Evolutionary conservation across 768 basidiomycete genomes (phyloP), one percentile per base, ranked within the genome.

Genomic region (Tulasnella sp.): DNA sequence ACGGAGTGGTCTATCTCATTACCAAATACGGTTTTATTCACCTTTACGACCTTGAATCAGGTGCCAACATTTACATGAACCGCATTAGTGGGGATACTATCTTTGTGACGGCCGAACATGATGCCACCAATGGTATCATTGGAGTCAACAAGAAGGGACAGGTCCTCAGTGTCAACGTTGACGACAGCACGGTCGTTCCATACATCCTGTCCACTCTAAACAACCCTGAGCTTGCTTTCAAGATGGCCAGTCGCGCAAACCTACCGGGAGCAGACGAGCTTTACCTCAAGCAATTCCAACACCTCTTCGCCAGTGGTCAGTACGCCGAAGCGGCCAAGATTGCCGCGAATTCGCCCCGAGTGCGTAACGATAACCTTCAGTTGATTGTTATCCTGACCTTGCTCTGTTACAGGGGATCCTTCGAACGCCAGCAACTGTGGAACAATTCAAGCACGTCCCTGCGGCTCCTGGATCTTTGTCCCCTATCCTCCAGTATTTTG

Each of bases 61-160:
- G 93, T 57, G 84, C 89, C 41, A 98, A 96, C 72, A 82, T 99
- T 59, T 99, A 98, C 75, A 99, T 99, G 96, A 99, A 99, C 78
- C 86, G 96, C 62, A 99, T 99, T 68, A 92, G 89, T 40, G 94
- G 96, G 32, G 96, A 99, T 74, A 98, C 96, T 32, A 98, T 99
- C 68, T 99, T 99, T 68, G 92, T 96, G 42, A 97, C 96, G 11
- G 89, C 94, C 32, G 93, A 97, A 66, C 91, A 97, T 66, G 93
- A 97, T 69, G 79, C 83, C 15, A 82, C 84, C 2, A 80, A 90
- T 66, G 96, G 96, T 74, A 96, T 99, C 69, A 90, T 99, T 62
- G 94, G 94, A 63, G 92, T 99, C 67, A 99, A 99, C 80, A 89
- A 94, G 78, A 98, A 98, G 73, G 96, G 96, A 31, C 96, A 99